Evolutionary conservation across 768 basidiomycete species (phyloP), one percentile per base, ranked within the genome.

Genomic region (Suillus ampliporus): DNA sequence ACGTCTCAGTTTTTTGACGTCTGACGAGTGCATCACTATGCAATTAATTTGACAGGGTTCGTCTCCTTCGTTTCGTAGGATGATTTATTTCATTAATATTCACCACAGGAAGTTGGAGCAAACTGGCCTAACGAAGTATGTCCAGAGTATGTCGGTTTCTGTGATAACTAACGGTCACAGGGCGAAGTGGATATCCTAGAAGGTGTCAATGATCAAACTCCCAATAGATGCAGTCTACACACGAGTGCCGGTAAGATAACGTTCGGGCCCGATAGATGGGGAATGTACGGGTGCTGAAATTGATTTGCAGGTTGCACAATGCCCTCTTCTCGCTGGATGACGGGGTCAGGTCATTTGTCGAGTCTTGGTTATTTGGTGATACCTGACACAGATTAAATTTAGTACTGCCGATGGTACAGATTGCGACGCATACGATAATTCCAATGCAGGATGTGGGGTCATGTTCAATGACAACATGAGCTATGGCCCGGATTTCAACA

Each of bases 401-500:
- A 76, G 75, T 31, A 57, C 54, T 9, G 63, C 51, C 57, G 15
- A 26, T 0, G 64, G 64, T 1, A 68, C 59, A 2, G 56, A 79
- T 43, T 80, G 78, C 62, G 51, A 72, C 48, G 68, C 62, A 26
- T 62, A 65, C 21, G 58, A 52, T 13, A 72, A 64, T 10, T 57
- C 54, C 9, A 77, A 78, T 66, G 4, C 46, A 5, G 78, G 77
- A 38, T 79, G 79, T 60, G 69, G 76, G n/a, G 74, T 79, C 13
- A 5, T 14, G 1, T 13, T 64, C n/a, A 54, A 61, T 4, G 70
- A 73, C 31, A 58, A 31, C 8, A 73, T 71, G n/a, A 77, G 75
- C 52, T 79, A 67, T 50, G 79, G 80, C 1, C 69, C 76, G 5
- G 54, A 60, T 13, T 79, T 80, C 67, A 80, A 80, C 50, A 21